Percentiles rank a stretch among this genome's conserved stretches.
Evolutionary conservation across 345 rosid species (phyloP).

Genomic region (Abelmoschus esculentus): DNA sequence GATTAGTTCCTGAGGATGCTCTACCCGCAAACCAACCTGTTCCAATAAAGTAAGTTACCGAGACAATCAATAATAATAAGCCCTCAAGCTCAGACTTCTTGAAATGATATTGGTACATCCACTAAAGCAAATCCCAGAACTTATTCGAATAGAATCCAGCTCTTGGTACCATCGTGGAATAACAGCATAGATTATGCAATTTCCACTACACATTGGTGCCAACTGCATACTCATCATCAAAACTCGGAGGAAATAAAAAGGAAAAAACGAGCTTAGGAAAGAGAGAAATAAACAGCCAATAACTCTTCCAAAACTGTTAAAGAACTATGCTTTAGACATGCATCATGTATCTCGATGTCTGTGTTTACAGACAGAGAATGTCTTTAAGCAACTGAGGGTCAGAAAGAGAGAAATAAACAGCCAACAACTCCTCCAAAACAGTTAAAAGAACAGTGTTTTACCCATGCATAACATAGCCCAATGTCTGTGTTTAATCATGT

Average conservation of each 20-base stretch:
- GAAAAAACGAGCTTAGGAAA: neutral
- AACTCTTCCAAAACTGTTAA: neutral
- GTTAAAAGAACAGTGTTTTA: neutral
- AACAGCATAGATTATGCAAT: neutral
- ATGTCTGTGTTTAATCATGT: neutral
- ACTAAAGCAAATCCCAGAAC: neutral
- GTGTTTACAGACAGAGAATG: neutral
- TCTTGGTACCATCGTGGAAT: neutral
- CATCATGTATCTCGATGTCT: neutral
- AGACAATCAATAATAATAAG: neutral
- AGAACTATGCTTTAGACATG: neutral
- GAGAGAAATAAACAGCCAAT: neutral
- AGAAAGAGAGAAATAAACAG: neutral
- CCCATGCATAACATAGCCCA: neutral
- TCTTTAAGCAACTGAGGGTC: neutral
- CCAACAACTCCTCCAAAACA: neutral
- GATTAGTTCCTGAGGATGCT: constrained; percentile 95
- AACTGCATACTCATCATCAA: neutral
- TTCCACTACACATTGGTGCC: neutral
- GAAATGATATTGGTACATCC: neutral
- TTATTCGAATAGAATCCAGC: neutral
- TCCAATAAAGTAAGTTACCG: constrained; percentile 18
- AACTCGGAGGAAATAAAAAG: neutral
- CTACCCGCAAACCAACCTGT: constrained; percentile 91
- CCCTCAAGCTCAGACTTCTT: neutral